Base-by-base conservation (phyloP, 495 filamentous ascomycete genomes). In the Talaromyces wortmannii region DNA sequence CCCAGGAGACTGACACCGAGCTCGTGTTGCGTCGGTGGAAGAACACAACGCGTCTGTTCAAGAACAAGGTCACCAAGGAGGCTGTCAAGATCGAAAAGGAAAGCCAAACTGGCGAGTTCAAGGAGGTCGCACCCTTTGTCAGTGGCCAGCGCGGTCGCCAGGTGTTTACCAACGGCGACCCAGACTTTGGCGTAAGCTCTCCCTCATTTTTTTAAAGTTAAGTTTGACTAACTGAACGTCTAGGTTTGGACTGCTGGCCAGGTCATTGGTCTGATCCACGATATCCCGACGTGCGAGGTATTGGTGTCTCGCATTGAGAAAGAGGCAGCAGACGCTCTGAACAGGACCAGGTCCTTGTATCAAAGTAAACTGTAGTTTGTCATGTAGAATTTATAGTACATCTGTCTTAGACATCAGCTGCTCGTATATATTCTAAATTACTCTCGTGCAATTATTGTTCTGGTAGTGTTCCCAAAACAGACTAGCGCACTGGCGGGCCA, bases 101-200 rank as follows among this genome's bases (percentile, higher is more conserved):
- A 80, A 94, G 89, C 73, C 83, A 72, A 59, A 88, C 85, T 7
- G 94, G 92, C 32, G 88, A 97, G 56, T 98, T 98, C 61, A 81
- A 86, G 55, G 94, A 97, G 70, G 84, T 98, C 56, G 90, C 88
- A 31, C 89, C 88, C 47, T 90, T 80, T 61, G 90, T 98, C 18
- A 96, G 90, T 65, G 94, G 94, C 46, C 88, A 97, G 82, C 80
- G 92, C 49, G 94, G 94, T 15, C 77, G 88, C 29, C 77, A 96
- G 76, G 94, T 98, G 18, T 98, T 96, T 69, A 59, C 91, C 46
- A 96, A 90, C 60, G 94, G 94, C 33, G 94, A 98, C 65, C 79
- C 87, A 56, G 88, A 98, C 59, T 90, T 82, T 68, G 92, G 92
- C 40, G 92, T 94, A 45, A 10, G 17, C 23, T 23, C 60, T 17